Conservation (phyloP, 2,329 filamentous ascomycete species). For the Xylariales sp. region DNA sequence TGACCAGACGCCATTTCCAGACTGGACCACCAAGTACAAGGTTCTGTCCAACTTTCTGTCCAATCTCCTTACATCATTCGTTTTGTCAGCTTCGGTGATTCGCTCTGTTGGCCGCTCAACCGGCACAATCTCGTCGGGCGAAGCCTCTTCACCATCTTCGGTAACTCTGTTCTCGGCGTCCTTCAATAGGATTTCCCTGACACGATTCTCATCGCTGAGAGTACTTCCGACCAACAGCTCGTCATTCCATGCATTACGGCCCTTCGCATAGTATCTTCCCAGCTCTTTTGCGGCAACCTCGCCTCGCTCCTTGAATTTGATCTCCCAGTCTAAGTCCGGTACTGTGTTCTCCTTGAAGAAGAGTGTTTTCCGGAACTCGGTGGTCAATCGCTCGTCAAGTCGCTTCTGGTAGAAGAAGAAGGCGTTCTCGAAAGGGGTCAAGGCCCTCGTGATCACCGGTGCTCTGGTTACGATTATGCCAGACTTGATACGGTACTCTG, state of each 20-base stretch:
- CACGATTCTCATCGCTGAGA: conserved; percentile 57
- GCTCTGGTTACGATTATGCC: conserved; percentile 84
- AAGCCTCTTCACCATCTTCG: conserved; percentile 56
- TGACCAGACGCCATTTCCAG: conserved; percentile 66
- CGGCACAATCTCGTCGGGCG: conserved; percentile 55
- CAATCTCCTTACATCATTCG: conserved; percentile 70
- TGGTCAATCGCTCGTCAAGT: conserved; percentile 83
- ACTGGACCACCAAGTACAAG: conserved; percentile 81
- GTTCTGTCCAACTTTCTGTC: conserved; percentile 76
- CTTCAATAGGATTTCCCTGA: conserved; percentile 65
- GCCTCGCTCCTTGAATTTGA: conserved; percentile 70
- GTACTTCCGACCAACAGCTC: conserved; percentile 74
- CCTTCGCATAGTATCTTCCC: conserved; percentile 72
- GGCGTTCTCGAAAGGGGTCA: conserved; percentile 83
- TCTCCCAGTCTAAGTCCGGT: conserved; percentile 81
- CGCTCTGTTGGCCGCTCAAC: conserved; percentile 68
- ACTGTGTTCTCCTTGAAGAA: conserved; percentile 93
- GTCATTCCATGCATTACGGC: conserved; percentile 78
- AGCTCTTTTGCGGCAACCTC: conserved; percentile 78
- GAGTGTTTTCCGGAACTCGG: conserved; percentile 85
- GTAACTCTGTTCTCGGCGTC: conserved; percentile 66
- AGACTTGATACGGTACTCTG: conserved; percentile 47
- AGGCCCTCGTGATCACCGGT: conserved; percentile 77
- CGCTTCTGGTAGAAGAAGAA: conserved; percentile 98
- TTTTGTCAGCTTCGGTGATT: conserved; percentile 71